Base-by-base conservation (phyloP, 352 stramenopile genomes). In the Phytophthora pseudosyringae region DNA sequence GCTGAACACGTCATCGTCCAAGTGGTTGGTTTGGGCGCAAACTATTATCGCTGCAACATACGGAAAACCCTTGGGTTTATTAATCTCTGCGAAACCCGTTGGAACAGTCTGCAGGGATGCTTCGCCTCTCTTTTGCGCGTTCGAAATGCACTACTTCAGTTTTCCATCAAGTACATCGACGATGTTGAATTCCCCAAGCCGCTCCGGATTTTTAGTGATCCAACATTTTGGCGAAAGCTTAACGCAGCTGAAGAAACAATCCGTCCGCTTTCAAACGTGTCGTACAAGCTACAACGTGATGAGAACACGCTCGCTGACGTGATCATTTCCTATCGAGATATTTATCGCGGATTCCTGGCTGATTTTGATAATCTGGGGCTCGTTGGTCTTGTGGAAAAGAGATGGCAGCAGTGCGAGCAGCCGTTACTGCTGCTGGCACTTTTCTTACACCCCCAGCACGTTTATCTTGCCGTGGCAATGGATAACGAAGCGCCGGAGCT, bases 381-480 rank as follows among this genome's bases (percentile, higher is more conserved):
- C 10, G 38, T 50, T 13, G 16, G n/a, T 15, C 15, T 59, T 1
- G 29, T 33, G n/a, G 39, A 59, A 59, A 59, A n/a, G 18, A 40
- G 51, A 21, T 59, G 51, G 39, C 51, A 40, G 13, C 29, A 50
- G 12, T 59, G 51, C 25, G 39, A 59, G 26, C 51, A 59, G 26
- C 38, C 51, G 4, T 15, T 59, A 49, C 41, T 59, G 39, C 4
- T 59, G 7, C 5, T 59, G 11, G 51, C 51, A 5, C 16, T 59
- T 31, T 59, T 49, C n/a, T 35, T 59, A 21, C 39, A 59, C 12
- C 51, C 39, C 3, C 26, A 16, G 5, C 51, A 59, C 35, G 50
- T 58, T 39, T 13, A 18, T 7, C 6, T 39, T 18, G 26, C 51
- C n/a, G 51, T 59, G 16, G 38, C 39, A 16, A 59, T 59, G 5